Base-by-base conservation (phyloP, 2,329 filamentous ascomycete species). In the Aureobasidium leucospermi region DNA sequence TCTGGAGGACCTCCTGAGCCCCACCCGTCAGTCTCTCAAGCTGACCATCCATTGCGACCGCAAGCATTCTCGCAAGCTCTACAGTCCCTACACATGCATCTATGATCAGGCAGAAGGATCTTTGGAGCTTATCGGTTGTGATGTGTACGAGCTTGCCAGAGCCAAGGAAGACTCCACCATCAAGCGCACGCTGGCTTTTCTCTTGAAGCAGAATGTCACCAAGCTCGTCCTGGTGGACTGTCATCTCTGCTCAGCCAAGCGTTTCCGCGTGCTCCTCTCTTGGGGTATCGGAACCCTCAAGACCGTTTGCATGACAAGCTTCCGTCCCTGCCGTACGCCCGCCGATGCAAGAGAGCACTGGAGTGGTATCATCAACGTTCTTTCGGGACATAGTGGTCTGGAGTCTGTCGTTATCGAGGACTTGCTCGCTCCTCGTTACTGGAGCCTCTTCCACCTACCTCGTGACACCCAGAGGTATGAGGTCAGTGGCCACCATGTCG, bases 1-100 rank as follows among this genome's bases (percentile, higher is more conserved):
- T 16, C 61, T 53, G 8, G 51, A 60, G 7, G 46, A 58, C 11
- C 47, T 39, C 32, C 51, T 62, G 2, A 23, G 15, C 29, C 16
- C 51, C 6, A 28, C 38, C 28, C 19, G 39, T 2, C 15, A 9
- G 2, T 13, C 51, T n/a, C 29, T 55, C 7, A 11, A 10, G 15
- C 39, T 55, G n/a, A 55, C 13, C 10, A 36, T 55, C n/a, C 4
- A 45, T 15, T 55, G 51, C 19, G 9, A 1, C 29, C 29, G 39
- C n/a, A 55, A 34, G n/a, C 51, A 39, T 9, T 16, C 4, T 10
- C 7, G 29, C 15, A 6, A 8, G 9, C 39, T 55, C 15, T 4
- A 55, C 28, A 6, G 4, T 9, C 51, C 51, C n/a, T 43, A 55
- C 28, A 55, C 28, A 3, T 31, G 39, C 29, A 34, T n/a, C 51